phyloP scores from a whole-genome alignment of 2,329 filamentous ascomycete genomes.

The Sporothrix brasiliensis region DNA sequence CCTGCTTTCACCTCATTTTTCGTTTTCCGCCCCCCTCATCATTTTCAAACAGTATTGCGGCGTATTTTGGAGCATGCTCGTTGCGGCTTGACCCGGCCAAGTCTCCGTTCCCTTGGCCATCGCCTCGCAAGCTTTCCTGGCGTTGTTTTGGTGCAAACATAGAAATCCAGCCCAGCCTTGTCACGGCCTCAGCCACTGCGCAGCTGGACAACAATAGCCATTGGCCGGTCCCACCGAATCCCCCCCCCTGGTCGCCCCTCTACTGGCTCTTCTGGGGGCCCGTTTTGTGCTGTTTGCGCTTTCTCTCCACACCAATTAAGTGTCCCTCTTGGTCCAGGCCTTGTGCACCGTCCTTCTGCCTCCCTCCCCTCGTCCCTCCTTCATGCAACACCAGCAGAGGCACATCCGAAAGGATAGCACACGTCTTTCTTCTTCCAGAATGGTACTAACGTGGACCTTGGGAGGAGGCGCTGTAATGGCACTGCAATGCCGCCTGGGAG shows the following conservation, averaged over 20 bases:
- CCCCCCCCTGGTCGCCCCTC: neutral
- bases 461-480: slow-evolving; percentile 5
- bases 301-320: neutral
- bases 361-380: slow-evolving; percentile 14
- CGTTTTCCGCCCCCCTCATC: neutral
- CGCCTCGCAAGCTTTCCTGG: neutral
- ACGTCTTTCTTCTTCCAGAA: slow-evolving; percentile 10
- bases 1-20: neutral
- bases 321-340: neutral
- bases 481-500: neutral
- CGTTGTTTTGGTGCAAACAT: neutral
- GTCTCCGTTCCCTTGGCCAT: neutral
- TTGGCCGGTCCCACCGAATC: neutral
- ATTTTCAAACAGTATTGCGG: neutral
- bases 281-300: neutral
- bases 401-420: neutral
- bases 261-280: neutral
- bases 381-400: neutral
- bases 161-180: slow-evolving; percentile 10
- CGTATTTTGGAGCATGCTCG: slow-evolving; percentile 16
- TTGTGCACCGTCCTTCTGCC: neutral
- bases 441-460: neutral
- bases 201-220: slow-evolving; percentile 30
- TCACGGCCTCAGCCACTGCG: slow-evolving; percentile 32
- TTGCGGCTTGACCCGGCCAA: neutral